These are phyloP conservation scores for Metarhizium guizhouense DNA, from an alignment of 2,329 filamentous ascomycete species.

Conservation along the genomic window DNA sequence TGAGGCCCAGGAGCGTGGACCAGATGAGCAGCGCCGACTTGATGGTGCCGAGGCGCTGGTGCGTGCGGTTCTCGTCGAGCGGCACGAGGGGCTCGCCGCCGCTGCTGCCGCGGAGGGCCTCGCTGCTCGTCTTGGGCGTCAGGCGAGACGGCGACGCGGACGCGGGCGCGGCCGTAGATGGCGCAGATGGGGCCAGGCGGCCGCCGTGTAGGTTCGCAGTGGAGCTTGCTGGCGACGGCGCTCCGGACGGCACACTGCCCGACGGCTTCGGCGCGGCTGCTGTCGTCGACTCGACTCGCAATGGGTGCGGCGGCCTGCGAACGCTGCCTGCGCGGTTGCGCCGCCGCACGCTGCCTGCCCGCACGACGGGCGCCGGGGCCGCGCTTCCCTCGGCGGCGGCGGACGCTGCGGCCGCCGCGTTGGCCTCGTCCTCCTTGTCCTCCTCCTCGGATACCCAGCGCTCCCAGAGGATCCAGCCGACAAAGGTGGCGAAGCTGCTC, in stretches of 20 bases:
- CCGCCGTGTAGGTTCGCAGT: constrained; percentile 32
- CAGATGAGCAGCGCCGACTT: constrained; percentile 93
- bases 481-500: constrained; percentile 71
- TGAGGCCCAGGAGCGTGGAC: constrained; percentile 82
- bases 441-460: constrained; percentile 74
- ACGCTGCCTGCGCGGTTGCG: constrained; percentile 28
- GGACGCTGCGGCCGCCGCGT: constrained; percentile 24
- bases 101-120: constrained; percentile 18
- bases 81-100: constrained; percentile 17
- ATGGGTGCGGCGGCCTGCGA: constrained; percentile 22
- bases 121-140: constrained; percentile 19
- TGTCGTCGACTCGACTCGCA: constrained; percentile 18
- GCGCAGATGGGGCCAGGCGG: constrained; percentile 37
- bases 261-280: constrained; percentile 13
- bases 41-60: constrained; percentile 62
- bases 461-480: constrained; percentile 89
- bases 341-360: constrained; percentile 24
- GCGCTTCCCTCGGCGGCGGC: constrained; percentile 11
- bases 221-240: constrained; percentile 34
- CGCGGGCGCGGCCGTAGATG: constrained; percentile 40
- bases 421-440: constrained; percentile 32
- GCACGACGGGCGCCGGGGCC: constrained; percentile 3
- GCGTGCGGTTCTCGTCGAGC: constrained; percentile 31
- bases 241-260: constrained; percentile 7
- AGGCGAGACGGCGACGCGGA: constrained; percentile 5